These are phyloP conservation scores for Aureobasidium zeae DNA, from an alignment of 2,329 filamentous ascomycete species.

Conservation along the genomic window DNA sequence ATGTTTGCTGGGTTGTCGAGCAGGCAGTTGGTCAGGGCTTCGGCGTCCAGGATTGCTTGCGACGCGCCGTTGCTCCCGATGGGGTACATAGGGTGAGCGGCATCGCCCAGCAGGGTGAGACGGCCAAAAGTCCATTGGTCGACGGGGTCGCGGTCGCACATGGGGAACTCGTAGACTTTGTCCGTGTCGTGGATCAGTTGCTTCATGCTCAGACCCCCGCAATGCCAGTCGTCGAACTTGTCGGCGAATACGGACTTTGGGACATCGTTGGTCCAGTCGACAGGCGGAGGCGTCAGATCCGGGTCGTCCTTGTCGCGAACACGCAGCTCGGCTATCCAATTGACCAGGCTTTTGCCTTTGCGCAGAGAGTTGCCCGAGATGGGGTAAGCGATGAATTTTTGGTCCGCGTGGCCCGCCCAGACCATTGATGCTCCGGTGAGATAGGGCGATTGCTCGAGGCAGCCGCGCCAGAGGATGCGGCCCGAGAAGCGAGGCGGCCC, in stretches of 20 bases:
- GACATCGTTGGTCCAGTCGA: slow-evolving; percentile 38
- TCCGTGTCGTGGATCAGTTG: slow-evolving; percentile 36
- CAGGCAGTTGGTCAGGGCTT: slow-evolving; percentile 31
- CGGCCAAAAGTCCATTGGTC: slow-evolving; percentile 33
- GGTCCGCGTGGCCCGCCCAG: slow-evolving; percentile 40
- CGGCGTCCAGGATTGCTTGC: slow-evolving; percentile 39
- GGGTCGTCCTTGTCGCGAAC: slow-evolving; percentile 35
- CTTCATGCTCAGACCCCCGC: slow-evolving; percentile 35
- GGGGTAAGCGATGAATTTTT: slow-evolving; percentile 42
- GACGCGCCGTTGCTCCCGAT: slow-evolving; percentile 38
- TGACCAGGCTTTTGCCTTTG: slow-evolving; percentile 34
- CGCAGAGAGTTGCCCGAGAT: slow-evolving; percentile 32
- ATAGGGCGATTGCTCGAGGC: slow-evolving; percentile 33
- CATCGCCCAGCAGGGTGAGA: slow-evolving; percentile 35
- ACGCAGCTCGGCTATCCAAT: slow-evolving; percentile 40
- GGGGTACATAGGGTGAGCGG: slow-evolving; percentile 36
- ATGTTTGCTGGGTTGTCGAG: slow-evolving; percentile 24
- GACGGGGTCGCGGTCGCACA: slow-evolving; percentile 38
- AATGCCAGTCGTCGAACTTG: slow-evolving; percentile 35
- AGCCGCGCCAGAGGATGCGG: slow-evolving; percentile 40
- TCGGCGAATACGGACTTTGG: slow-evolving; percentile 34
- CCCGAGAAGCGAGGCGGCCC: slow-evolving; percentile 38
- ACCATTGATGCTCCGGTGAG: slow-evolving; percentile 38
- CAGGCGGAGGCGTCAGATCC: slow-evolving; percentile 36
- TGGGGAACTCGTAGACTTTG: slow-evolving; percentile 39